Evolutionary conservation across 148 eudicot species (phyloP), one percentile per base, ranked within the genome.

Genomic region (Nepenthes mirabilis): DNA sequence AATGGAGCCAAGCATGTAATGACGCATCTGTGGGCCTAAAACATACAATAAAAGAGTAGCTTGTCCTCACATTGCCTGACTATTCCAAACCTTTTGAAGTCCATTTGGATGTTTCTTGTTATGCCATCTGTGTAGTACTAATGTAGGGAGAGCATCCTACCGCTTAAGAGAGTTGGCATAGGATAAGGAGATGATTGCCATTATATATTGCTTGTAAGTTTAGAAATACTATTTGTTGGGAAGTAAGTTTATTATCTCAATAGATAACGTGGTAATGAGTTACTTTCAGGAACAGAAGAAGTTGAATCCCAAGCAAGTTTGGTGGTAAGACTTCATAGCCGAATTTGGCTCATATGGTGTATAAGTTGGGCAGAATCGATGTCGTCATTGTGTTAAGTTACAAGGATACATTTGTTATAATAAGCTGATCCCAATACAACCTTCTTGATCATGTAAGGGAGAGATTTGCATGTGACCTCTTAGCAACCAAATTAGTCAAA

Each of bases 101-200:
- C 2, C 66, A 65, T 11, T 45, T 12, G 1, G 60, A 45, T 45
- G 60, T 55, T 2, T 65, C 61, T 1, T 36, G 58, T 9, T 57
- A 47, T 58, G 36, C 62, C 1, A 50, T 66, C 49, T 56, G 63
- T 2, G 69, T 56, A 9, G 69, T 66, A 0, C 49, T 66, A 3
- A 66, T 58, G 56, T 49, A 66, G 8, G 61, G 45, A 3, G 43
- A 52, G 9, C 61, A 65, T 36, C 68, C 34, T 1, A n/a, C 56
- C 33, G 55, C 61, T 5, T 65, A 9, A 5, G 61, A 65, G 53
- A 43, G 61, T 34, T 9, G 13, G 8, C 45, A 1, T 8, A 8
- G 23, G 23, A 40, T 40, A 65, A 65, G 43, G 62, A 65, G 32
- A 65, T 65, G 68, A 56, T 55, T 2, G 35, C 35, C 35, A 14